Conservation (phyloP, 2,329 filamentous ascomycete genomes). For the Stachybotrys chartarum region DNA sequence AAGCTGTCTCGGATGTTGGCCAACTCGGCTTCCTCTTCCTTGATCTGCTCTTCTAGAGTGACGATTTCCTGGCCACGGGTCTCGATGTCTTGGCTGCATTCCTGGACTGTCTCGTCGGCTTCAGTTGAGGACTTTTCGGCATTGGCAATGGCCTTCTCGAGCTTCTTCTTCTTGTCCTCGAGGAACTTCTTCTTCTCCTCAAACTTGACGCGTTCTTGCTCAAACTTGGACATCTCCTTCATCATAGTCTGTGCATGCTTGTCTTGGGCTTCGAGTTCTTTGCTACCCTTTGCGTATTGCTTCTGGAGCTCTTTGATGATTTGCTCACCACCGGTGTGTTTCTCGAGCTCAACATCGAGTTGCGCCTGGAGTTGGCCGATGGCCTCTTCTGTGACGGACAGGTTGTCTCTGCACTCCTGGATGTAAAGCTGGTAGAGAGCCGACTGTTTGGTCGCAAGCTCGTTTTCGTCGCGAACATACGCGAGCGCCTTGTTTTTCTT, state of each 20-base stretch:
- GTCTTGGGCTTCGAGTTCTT: slow-evolving; percentile 75
- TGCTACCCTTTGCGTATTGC: slow-evolving; percentile 72
- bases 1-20: slow-evolving; percentile 75
- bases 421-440: slow-evolving; percentile 90
- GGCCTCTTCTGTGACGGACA: slow-evolving; percentile 81
- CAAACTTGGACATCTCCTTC: slow-evolving; percentile 87
- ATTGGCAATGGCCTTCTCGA: slow-evolving; percentile 77
- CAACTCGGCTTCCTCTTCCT: slow-evolving; percentile 74
- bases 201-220: slow-evolving; percentile 95
- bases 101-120: slow-evolving; percentile 69
- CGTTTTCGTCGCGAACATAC: slow-evolving; percentile 88
- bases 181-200: slow-evolving; percentile 98
- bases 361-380: slow-evolving; percentile 85
- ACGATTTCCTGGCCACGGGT: slow-evolving; percentile 67
- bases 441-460: slow-evolving; percentile 81
- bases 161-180: slow-evolving; percentile 83
- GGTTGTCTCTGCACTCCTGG: slow-evolving; percentile 80
- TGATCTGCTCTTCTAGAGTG: slow-evolving; percentile 68
- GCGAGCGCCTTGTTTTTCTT: slow-evolving; percentile 94
- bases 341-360: slow-evolving; percentile 80
- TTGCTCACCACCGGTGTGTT: slow-evolving; percentile 83
- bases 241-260: slow-evolving; percentile 71
- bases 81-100: slow-evolving; percentile 72
- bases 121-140: slow-evolving; percentile 69
- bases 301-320: slow-evolving; percentile 86